Conservation (phyloP, 129 eudicot genomes). For the Arctium minus region DNA sequence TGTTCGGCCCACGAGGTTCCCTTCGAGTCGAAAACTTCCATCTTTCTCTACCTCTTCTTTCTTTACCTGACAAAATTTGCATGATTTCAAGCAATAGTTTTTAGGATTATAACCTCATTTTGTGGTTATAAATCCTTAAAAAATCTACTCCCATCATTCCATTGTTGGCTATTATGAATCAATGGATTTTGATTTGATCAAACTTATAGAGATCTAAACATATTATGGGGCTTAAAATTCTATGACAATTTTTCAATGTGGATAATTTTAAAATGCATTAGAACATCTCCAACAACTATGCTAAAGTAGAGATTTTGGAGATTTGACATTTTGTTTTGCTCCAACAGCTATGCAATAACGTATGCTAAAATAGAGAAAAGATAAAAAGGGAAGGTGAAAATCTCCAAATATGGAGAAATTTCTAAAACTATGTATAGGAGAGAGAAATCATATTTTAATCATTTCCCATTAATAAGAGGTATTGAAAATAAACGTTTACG, state of each 20-base stretch:
- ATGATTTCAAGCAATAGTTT: neutral
- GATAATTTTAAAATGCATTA: too few relatives aligned
- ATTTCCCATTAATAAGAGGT: too few relatives aligned
- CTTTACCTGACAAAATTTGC: slow-evolving; percentile 6
- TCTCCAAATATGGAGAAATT: too few relatives aligned
- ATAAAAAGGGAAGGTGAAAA: too few relatives aligned
- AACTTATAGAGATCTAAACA: slow-evolving; percentile 20
- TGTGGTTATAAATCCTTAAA: slow-evolving; percentile 1
- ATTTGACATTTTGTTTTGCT: too few relatives aligned
- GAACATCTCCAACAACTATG: too few relatives aligned
- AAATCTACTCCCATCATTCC: slow-evolving; percentile 13
- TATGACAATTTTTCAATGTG: slow-evolving; percentile 8
- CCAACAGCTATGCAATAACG: too few relatives aligned
- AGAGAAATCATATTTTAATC: too few relatives aligned
- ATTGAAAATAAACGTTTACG: too few relatives aligned
- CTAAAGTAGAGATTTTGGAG: too few relatives aligned
- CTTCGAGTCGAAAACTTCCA: slow-evolving; percentile 45
- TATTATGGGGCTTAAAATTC: slow-evolving; percentile 11
- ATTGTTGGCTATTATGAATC: slow-evolving; percentile 12
- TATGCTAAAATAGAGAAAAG: too few relatives aligned
- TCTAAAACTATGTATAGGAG: too few relatives aligned
- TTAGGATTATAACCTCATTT: slow-evolving; percentile 11
- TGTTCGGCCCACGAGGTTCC: slow-evolving; percentile 74
- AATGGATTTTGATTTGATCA: slow-evolving; percentile 22
- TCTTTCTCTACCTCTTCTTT: slow-evolving; percentile 10